Evolutionary conservation across 148 eudicot species (phyloP).

Genomic region (Diospyros lotus): DNA sequence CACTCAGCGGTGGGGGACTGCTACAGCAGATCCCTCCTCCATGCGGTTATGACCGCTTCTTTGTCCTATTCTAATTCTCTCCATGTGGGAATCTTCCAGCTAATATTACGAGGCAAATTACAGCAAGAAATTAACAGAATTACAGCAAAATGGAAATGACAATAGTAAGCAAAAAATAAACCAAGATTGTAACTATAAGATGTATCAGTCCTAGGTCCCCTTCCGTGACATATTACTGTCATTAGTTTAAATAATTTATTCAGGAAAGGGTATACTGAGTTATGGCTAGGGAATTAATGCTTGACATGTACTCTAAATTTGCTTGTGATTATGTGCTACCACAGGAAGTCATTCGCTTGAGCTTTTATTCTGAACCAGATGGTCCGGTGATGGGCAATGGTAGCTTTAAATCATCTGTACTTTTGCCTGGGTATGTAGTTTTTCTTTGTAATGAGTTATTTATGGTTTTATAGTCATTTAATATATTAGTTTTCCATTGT

Average conservation of each 20-base stretch:
- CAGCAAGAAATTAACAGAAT: no score
- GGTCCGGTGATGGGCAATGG: conserved; percentile 80
- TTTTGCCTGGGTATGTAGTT: conserved; percentile 78
- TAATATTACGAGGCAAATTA: no score
- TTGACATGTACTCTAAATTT: not conserved
- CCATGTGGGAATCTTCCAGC: no score
- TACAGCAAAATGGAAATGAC: no score
- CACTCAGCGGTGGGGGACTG: no score
- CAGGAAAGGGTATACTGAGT: not conserved
- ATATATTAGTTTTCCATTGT: conserved; percentile 4
- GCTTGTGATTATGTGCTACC: conserved; percentile 16
- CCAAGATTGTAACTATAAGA: no score
- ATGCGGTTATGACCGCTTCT: no score
- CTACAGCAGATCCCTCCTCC: no score
- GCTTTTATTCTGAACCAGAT: conserved; percentile 88
- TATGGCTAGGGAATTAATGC: not conserved
- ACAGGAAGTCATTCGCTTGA: conserved; percentile 73
- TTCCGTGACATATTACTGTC: no score
- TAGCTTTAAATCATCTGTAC: conserved; percentile 62
- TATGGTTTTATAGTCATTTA: not conserved
- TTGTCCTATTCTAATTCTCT: no score
- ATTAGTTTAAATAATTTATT: not conserved
- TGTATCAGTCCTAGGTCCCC: no score
- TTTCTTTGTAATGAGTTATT: not conserved
- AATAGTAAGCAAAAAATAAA: no score